Evolutionary conservation across 2,329 filamentous ascomycete species (phyloP).

Genomic region (Talaromyces islandicus): DNA sequence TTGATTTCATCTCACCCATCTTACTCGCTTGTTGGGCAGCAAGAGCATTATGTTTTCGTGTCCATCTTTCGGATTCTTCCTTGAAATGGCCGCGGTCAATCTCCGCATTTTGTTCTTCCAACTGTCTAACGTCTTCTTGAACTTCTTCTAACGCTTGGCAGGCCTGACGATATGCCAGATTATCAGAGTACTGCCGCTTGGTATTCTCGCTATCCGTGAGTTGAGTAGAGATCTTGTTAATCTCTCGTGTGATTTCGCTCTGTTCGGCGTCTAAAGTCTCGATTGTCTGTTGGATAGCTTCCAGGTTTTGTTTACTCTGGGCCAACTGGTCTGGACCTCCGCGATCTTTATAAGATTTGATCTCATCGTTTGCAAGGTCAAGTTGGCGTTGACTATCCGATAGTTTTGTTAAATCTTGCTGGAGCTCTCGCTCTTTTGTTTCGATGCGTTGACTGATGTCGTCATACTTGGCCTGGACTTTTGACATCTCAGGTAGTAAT

Average conservation of each 20-base stretch:
- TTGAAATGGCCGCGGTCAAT: conserved; percentile 73
- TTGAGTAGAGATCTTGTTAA: conserved; percentile 72
- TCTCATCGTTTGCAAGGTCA: conserved; percentile 67
- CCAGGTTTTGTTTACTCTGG: conserved; percentile 63
- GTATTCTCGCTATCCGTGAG: conserved; percentile 73
- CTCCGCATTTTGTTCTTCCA: conserved; percentile 73
- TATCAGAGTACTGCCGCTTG: conserved; percentile 82
- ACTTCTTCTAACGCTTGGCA: conserved; percentile 63
- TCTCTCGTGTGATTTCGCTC: conserved; percentile 58
- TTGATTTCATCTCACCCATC: conserved; percentile 72
- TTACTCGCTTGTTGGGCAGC: conserved; percentile 68
- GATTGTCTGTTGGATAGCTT: conserved; percentile 61
- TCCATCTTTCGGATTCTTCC: conserved; percentile 61
- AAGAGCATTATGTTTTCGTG: conserved; percentile 62
- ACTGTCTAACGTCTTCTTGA: conserved; percentile 61
- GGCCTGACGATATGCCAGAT: conserved; percentile 77
- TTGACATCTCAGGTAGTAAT: conserved; percentile 69
- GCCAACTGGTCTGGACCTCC: conserved; percentile 68
- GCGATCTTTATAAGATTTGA: conserved; percentile 69
- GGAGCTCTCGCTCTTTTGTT: conserved; percentile 64
- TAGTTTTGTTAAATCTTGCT: conserved; percentile 64
- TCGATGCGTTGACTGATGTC: conserved; percentile 68
- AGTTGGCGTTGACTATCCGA: conserved; percentile 72
- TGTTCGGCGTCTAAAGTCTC: conserved; percentile 62
- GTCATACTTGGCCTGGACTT: conserved; percentile 69